Base-by-base conservation (phyloP, 1,139 yeast genomes). In the Ogataea hybrid region DNA sequence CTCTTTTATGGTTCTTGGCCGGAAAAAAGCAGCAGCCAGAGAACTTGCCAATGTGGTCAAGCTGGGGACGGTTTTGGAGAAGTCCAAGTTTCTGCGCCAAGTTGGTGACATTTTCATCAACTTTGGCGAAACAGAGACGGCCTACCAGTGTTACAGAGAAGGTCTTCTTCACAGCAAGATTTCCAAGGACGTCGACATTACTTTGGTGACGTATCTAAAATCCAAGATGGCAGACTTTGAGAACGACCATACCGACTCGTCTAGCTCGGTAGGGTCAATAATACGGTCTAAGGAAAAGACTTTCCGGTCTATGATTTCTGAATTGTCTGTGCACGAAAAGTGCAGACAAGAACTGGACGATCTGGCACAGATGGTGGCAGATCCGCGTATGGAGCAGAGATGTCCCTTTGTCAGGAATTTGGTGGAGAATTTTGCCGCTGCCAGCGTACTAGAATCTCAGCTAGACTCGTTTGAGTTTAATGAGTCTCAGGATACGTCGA, bases 21-120 rank as follows among this genome's bases (percentile, higher is more conserved):
- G 53, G 25, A 40, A 28, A 16, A 43, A 36, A 15, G 53, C 53
- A 11, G 57, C 50, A 7, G 38, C 50, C n/a, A 37, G 55, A 25
- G 55, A 52, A 25, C 31, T 52, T 25, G 48, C 46, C 10, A 49
- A 50, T 25, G 47, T 49, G 10, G 23, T 51, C 14, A 44, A 36
- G 17, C 32, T 51, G 20, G 47, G 48, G 7, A 42, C 47, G 0
- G 33, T 43, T 9, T 16, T 37, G 9, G 44, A 44, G 20, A 51
- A 43, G 35, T 40, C 50, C 3, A 30, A 33, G 14, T 25, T 46
- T n/a, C 39, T 52, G 14, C 37, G 38, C 20, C 48, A 48, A 16
- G 37, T 44, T 6, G 56, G 53, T 3, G 41, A 43, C 18, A 25
- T 42, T 11, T 49, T 52, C 17, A 9, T 34, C 20, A 37, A 42